Conservation (phyloP, 192 early-diverging fungal genomes). For the Coemansia sp. region DNA sequence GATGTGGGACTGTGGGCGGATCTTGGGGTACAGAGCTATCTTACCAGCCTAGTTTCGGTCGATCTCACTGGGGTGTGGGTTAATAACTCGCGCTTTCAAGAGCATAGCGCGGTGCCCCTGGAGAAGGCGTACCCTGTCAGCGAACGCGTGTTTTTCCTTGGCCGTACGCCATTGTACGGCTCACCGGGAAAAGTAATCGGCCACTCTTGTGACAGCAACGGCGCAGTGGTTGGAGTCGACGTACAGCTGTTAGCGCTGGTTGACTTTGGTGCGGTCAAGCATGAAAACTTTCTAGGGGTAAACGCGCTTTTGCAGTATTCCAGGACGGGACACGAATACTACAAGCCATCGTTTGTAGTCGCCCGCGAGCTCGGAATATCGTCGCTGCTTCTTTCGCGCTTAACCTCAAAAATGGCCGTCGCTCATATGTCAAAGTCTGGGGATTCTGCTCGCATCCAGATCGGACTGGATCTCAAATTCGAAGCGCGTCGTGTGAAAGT, state of each 20-base stretch:
- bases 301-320: conserved; percentile 21
- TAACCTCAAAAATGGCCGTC: conserved; percentile 73
- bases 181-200: conserved; percentile 65
- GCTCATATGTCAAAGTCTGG: conserved; percentile 58
- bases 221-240: conserved; percentile 22
- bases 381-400: conserved; percentile 70
- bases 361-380: conserved; percentile 66
- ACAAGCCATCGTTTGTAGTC: conserved; percentile 66
- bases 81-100: conserved; percentile 69
- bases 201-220: conserved; percentile 39
- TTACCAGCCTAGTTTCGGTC: conserved; percentile 48
- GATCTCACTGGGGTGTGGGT: conserved; percentile 48
- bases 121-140: conserved; percentile 70
- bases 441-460: conserved; percentile 61
- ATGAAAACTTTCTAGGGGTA: conserved; percentile 41
- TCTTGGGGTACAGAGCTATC: conserved; percentile 29
- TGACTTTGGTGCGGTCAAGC: conserved; percentile 15
- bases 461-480: conserved; percentile 92
- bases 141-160: conserved; percentile 80
- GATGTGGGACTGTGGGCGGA: conserved; percentile 16
- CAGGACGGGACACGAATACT: conserved; percentile 35
- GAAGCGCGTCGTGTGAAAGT: conserved; percentile 85
- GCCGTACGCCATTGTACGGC: conserved; percentile 68
- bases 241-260: conserved; percentile 32
- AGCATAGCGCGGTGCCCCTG: conserved; percentile 67